Base-by-base conservation (phyloP, 495 filamentous ascomycete genomes). In the Xylaria grammica region DNA sequence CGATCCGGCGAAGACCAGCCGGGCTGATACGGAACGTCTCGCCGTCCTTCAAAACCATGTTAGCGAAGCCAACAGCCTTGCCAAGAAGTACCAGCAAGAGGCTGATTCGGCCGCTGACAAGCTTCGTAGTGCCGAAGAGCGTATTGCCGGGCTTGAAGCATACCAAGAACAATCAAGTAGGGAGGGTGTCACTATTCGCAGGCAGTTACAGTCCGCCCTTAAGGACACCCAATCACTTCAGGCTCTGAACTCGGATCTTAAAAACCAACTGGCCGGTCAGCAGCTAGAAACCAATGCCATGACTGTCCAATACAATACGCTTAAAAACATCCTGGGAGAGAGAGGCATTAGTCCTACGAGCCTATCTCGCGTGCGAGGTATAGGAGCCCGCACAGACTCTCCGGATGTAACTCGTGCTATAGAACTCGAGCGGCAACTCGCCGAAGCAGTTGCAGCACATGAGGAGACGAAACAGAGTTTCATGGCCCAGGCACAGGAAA, bases 151-250 rank as follows among this genome's bases (percentile, higher is more conserved):
- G 3, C 83, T 99, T 5, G 95, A 99, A 77, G 91, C 91, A 2
- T 97, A 97, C 73, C 95, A 99, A 78, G 94, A 97, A 71, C 95
- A 99, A 78, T 88, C 93, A 5, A 97, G 93, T 73, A 84, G 95
- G 36, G 95, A 99, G 75, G 90, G 92, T 36, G 85, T 99, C 60
- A 86, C 89, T 34, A 89, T 97, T 45, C 89, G 96, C 34, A 87
- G 93, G 74, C 93, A 97, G 69, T 84, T 99, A 57, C 94, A 97
- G 73, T 83, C 85, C 32, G 87, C 90, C 2, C 81, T 95, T 67
- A 89, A 87, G 66, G 93, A 99, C 45, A 86, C 87, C 46, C 92
- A 96, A 70, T 81, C 82, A 2, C 81, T 92, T 15, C 90, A 92
- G 51, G 83, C 90, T 7, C 84, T 90, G 64, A 94, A 92, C 70